These are phyloP conservation scores for Cavenderia fasciculata DNA, from an alignment of 78 protist species.

Conservation along the genomic window DNA sequence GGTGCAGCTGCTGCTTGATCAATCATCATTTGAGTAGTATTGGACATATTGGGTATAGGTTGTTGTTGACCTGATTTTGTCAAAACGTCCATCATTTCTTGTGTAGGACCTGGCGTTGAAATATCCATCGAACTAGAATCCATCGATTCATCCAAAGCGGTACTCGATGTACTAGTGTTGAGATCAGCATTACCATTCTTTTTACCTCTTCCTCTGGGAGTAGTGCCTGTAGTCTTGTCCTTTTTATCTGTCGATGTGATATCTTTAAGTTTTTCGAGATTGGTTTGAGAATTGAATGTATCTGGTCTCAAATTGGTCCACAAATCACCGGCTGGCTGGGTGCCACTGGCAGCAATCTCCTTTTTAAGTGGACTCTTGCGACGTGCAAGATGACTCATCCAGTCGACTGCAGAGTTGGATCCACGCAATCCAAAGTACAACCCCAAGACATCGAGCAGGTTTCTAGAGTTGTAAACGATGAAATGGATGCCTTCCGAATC, in stretches of 20 bases:
- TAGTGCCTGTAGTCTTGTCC: not conserved
- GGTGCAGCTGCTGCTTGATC: too few relatives aligned
- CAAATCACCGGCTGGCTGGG: slow-evolving; percentile 13
- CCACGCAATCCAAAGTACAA: slow-evolving; percentile 69
- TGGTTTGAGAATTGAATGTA: slow-evolving; percentile 47
- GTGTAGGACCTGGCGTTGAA: too few relatives aligned
- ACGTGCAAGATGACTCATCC: slow-evolving; percentile 74
- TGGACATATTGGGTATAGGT: too few relatives aligned
- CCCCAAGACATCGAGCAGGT: slow-evolving; percentile 22
- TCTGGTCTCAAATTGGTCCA: slow-evolving; percentile 55
- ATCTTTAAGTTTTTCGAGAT: slow-evolving; percentile 66
- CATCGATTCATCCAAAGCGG: too few relatives aligned
- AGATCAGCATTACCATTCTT: too few relatives aligned
- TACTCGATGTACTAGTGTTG: too few relatives aligned
- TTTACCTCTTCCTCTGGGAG: too few relatives aligned
- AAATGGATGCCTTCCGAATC: slow-evolving; percentile 53
- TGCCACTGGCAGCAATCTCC: not conserved
- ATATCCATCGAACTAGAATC: too few relatives aligned
- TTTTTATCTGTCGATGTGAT: slow-evolving; percentile 64
- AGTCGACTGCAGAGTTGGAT: slow-evolving; percentile 54
- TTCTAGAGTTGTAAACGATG: slow-evolving; percentile 25
- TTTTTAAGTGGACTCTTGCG: slow-evolving; percentile 50
- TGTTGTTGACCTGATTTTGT: too few relatives aligned
- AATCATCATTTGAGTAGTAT: too few relatives aligned
- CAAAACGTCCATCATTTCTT: too few relatives aligned